Evolutionary conservation across 225 moss, liverwort and hornwort species (phyloP).

Genomic region (Ulota crispa): DNA sequence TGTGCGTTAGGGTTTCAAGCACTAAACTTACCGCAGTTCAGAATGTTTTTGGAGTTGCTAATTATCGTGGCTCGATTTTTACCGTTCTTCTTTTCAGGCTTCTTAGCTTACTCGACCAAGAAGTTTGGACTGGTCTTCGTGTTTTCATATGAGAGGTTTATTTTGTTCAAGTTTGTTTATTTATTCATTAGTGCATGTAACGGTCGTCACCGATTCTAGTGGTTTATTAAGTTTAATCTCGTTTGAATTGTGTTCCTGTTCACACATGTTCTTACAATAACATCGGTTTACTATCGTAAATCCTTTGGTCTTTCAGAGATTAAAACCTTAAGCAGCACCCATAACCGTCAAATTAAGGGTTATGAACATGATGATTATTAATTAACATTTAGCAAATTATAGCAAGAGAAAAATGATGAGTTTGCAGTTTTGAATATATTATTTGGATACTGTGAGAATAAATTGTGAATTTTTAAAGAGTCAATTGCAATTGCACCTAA

Average conservation of each 20-base stretch:
- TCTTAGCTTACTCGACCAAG: neutral
- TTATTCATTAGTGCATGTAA: neutral
- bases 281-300: neutral
- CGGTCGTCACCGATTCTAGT: neutral
- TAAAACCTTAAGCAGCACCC: too few relatives aligned
- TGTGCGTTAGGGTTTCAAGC: neutral
- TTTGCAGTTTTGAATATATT: too few relatives aligned
- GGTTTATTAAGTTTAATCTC: neutral
- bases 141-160: neutral
- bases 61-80: neutral
- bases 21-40: neutral
- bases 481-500: too few relatives aligned
- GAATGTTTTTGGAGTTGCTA: neutral
- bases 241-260: neutral
- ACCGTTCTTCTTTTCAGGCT: neutral
- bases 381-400: too few relatives aligned
- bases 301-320: neutral
- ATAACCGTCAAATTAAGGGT: too few relatives aligned
- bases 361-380: too few relatives aligned
- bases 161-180: neutral
- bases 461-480: too few relatives aligned
- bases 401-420: too few relatives aligned
- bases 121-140: neutral
- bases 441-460: too few relatives aligned
- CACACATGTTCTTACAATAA: neutral